Evolutionary conservation across 106 monocot genomes (phyloP).

Genomic region (Platanthera zijinensis): DNA sequence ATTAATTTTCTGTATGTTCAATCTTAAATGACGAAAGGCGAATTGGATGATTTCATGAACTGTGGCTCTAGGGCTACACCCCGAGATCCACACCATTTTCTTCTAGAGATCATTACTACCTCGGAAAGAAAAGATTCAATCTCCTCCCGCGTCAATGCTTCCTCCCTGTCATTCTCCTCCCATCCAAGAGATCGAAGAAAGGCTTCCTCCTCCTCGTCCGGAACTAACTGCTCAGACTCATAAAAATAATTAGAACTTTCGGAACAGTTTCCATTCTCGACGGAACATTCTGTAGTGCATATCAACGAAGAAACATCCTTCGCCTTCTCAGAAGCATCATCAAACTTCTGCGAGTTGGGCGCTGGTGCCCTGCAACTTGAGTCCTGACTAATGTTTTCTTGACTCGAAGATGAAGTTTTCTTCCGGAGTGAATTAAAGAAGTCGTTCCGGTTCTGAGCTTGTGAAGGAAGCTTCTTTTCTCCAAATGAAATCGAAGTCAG

Average conservation of each 20-base stretch:
- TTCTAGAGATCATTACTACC: slow-evolving; percentile 1
- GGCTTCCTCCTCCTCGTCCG: slow-evolving; percentile 29
- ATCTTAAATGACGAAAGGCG: background rate
- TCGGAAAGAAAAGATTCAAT: slow-evolving; percentile 24
- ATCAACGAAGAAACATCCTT: background rate
- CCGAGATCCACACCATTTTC: no score
- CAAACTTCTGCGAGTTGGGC: background rate
- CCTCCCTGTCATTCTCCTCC: slow-evolving; percentile 21
- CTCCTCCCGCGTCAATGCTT: slow-evolving; percentile 18
- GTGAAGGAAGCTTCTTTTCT: slow-evolving; percentile 35
- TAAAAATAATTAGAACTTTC: background rate
- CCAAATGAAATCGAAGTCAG: slow-evolving; percentile 7
- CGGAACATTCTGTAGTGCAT: background rate
- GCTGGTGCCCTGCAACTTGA: background rate
- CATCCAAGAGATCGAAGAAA: slow-evolving; percentile 29
- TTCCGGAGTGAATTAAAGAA: slow-evolving; percentile 63
- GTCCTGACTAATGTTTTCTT: slow-evolving; percentile 2
- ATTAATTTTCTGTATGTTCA: background rate
- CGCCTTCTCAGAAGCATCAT: slow-evolving; percentile 3
- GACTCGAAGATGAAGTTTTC: slow-evolving; percentile 14
- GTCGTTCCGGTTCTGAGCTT: slow-evolving; percentile 45
- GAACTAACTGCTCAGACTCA: slow-evolving; percentile 8
- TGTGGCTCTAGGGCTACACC: background rate
- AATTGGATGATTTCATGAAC: background rate
- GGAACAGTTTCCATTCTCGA: slow-evolving; percentile 14